These are phyloP conservation scores for Penicillium sp. DNA, from an alignment of 2,329 filamentous ascomycete genomes.

Conservation along the genomic window DNA sequence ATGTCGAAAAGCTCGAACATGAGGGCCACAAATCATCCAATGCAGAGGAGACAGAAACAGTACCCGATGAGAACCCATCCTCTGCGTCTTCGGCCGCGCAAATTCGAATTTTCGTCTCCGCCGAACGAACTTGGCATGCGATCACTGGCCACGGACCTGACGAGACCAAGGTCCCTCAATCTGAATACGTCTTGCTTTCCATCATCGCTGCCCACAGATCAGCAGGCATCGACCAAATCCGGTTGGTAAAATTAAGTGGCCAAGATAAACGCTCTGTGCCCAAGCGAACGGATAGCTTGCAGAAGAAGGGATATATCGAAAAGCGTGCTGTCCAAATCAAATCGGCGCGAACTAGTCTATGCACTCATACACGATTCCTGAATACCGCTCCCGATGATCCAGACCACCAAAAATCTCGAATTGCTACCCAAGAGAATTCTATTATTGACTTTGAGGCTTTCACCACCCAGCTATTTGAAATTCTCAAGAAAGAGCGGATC, in stretches of 20 bases:
- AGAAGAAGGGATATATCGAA: slow-evolving; percentile 64
- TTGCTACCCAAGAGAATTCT: slow-evolving; percentile 18
- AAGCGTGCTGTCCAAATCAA: slow-evolving; percentile 57
- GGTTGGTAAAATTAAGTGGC: slow-evolving; percentile 58
- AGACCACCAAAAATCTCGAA: slow-evolving; percentile 6
- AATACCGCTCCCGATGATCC: slow-evolving; percentile 10
- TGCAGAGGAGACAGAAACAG: not conserved
- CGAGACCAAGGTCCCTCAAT: slow-evolving; percentile 54
- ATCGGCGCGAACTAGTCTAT: slow-evolving; percentile 60
- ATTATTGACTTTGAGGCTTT: slow-evolving; percentile 57
- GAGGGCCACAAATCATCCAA: not conserved
- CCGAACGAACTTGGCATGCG: slow-evolving; percentile 63
- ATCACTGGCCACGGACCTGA: slow-evolving; percentile 65
- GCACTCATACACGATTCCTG: slow-evolving; percentile 57
- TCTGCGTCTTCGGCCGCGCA: not conserved
- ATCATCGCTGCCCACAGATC: slow-evolving; percentile 61
- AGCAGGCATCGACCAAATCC: slow-evolving; percentile 62
- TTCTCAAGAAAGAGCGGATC: slow-evolving; percentile 55
- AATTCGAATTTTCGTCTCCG: slow-evolving; percentile 54
- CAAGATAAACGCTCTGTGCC: slow-evolving; percentile 70
- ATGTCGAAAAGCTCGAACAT: slow-evolving; percentile 37
- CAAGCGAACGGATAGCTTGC: slow-evolving; percentile 61
- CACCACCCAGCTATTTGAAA: slow-evolving; percentile 52
- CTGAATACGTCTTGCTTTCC: slow-evolving; percentile 62
- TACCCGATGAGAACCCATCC: slow-evolving; percentile 7